Base-by-base conservation (phyloP, 768 basidiomycete species). In the Suillus cothurnatus region DNA sequence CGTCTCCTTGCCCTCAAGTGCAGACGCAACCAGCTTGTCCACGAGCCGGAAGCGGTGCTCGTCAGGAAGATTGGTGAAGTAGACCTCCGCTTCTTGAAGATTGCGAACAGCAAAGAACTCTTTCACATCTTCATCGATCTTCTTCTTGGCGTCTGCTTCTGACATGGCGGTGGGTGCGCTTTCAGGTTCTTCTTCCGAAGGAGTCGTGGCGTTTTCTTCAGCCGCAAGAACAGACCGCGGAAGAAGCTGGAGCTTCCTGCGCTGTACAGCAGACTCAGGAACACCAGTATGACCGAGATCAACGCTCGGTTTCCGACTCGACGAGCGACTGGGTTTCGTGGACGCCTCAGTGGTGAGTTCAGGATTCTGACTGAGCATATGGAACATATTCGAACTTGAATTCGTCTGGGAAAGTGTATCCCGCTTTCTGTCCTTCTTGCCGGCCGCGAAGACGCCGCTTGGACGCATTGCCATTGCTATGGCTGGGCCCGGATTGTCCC, bases 51-150 rank as follows among this genome's bases (percentile, higher is more conserved):
- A 78, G 41, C 91, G 90, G 71, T 90, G 84, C 65, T 83, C 82
- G 34, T 83, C 77, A 8, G 94, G 88, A 32, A 98, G 82, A 23
- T 81, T 85, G 62, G 85, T 83, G 80, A 97, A 95, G 82, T 96
- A 96, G 28, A 85, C 85, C 70, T 94, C 93, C 15, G 93, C 95
- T 76, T 97, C 97, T 41, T 90, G 89, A 64, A 97, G 75, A 72
- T 89, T 91, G 69, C 93, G 90, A 70, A 93, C 87, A 69, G 83
- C 86, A 76, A 90, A 95, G 81, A 94, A 92, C 81, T 98, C 94
- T 78, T 93, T 93, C 64, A 81, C 79, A 70, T 96, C 93, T 71
- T 94, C 90, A 14, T 81, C 83, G 69, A 97, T 90, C 82, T 91
- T 92, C 75, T 86, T 86, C 77, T 85, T 82, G 39, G 88, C 92